Evolutionary conservation across 805 yeast species (phyloP).

Genomic region (Citeromyces nyonsensis): DNA sequence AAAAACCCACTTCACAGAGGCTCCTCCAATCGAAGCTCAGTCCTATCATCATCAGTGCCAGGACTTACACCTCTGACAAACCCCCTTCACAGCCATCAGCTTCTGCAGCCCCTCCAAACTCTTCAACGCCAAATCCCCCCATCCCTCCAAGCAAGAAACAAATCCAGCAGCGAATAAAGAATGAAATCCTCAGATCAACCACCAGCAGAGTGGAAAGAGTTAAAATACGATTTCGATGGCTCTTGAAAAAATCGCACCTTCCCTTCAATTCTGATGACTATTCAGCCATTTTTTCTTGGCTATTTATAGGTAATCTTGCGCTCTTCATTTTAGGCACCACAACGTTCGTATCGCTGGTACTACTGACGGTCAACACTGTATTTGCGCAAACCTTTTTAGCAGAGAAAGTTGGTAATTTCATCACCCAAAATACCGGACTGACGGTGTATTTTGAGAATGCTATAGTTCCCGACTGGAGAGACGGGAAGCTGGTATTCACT

Average conservation of each 20-base stretch:
- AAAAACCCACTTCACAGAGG: too few species aligned
- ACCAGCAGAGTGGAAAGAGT: too few species aligned
- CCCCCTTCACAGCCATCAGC: too few species aligned
- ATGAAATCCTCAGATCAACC: too few species aligned
- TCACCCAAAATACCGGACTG: conserved; percentile 71
- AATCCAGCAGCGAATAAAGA: too few species aligned
- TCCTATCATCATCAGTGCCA: too few species aligned
- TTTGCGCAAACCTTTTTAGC: conserved; percentile 87
- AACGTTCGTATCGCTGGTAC: conserved; percentile 70
- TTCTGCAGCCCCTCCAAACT: too few species aligned
- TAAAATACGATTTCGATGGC: conserved; percentile 2
- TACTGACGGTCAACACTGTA: conserved; percentile 68
- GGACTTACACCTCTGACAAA: too few species aligned
- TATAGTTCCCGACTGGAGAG: conserved; percentile 86
- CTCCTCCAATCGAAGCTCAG: too few species aligned
- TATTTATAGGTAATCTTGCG: conserved; percentile 73
- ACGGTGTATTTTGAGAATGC: conserved; percentile 87
- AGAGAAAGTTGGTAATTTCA: conserved; percentile 59
- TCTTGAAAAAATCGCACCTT: conserved; percentile 1
- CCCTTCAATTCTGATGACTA: conserved; percentile 78
- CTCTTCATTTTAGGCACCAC: conserved; percentile 81
- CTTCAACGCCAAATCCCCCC: too few species aligned
- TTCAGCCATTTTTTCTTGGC: conserved; percentile 83
- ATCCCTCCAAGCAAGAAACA: too few species aligned
- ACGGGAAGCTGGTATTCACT: conserved; percentile 69